Conservation (phyloP, 768 basidiomycete genomes). For the Roridomyces roridus region DNA sequence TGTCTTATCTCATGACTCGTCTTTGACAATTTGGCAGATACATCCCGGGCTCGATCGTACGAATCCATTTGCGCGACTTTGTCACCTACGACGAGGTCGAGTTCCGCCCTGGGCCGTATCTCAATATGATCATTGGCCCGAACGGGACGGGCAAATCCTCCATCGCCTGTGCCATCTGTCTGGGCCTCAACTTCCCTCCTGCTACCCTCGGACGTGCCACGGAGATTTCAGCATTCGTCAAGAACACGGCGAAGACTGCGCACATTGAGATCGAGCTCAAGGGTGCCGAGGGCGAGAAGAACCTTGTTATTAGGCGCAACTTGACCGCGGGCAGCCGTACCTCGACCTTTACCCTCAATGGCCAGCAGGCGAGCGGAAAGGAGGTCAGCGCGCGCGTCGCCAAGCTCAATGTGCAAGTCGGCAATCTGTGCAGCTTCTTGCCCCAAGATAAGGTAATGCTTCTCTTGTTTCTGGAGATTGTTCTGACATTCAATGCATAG, state of each 20-base stretch:
- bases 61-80: conserved; percentile 88
- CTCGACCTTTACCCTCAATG: conserved; percentile 77
- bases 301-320: conserved; percentile 80
- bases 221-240: conserved; percentile 83
- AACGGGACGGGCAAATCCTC: conserved; percentile 97
- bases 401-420: conserved; percentile 88
- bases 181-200: conserved; percentile 64
- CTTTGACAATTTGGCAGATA: conserved; percentile 54
- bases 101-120: conserved; percentile 86
- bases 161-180: conserved; percentile 92
- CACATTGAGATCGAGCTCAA: conserved; percentile 94
- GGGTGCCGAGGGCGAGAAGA: conserved; percentile 66
- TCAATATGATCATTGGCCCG: conserved; percentile 98
- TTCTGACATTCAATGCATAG: too few species aligned
- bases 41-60: conserved; percentile 92
- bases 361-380: conserved; percentile 59
- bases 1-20: neutral
- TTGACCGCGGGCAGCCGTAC: conserved; percentile 63
- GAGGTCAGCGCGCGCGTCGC: conserved; percentile 68
- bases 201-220: conserved; percentile 86
- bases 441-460: conserved; percentile 88
- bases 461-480: too few species aligned
- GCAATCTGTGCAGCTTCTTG: conserved; percentile 94
- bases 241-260: conserved; percentile 66
- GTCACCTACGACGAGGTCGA: conserved; percentile 95